These are phyloP conservation scores for Trypanosoma congolense DNA, from an alignment of 208 protist species.

Conservation along the genomic window DNA sequence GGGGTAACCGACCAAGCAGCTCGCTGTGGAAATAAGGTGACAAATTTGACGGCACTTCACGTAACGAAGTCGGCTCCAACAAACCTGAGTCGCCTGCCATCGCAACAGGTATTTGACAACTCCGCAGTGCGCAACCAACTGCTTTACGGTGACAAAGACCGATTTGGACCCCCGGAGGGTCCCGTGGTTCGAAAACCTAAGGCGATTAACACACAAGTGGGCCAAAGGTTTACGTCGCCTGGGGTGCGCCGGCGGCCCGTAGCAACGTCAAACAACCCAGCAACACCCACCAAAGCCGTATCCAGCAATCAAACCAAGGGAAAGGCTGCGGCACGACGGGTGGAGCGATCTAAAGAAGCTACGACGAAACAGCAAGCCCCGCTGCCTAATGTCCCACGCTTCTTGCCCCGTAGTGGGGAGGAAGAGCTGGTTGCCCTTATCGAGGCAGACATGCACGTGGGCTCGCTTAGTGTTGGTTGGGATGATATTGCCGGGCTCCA, in stretches of 20 bases:
- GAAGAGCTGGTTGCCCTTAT: constrained; percentile 81
- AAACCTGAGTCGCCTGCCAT: neutral
- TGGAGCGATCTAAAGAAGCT: neutral
- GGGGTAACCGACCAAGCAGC: neutral
- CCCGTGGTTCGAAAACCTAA: constrained; percentile 8
- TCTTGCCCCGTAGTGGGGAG: constrained; percentile 59
- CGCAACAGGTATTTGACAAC: neutral
- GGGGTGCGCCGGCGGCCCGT: neutral
- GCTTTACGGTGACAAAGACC: constrained; percentile 77
- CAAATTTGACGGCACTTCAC: neutral
- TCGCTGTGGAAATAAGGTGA: neutral
- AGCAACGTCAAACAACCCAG: neutral
- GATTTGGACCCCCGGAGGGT: constrained; percentile 62
- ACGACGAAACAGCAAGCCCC: constrained; percentile 11
- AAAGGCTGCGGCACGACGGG: constrained; percentile 10
- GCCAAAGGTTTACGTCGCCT: neutral
- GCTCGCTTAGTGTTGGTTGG: constrained; percentile 63
- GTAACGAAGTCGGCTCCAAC: neutral
- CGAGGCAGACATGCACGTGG: constrained; percentile 80
- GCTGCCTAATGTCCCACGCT: constrained; percentile 29
- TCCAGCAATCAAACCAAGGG: neutral
- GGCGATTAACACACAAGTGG: neutral
- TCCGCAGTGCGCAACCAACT: constrained; percentile 32
- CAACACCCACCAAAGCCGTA: neutral
- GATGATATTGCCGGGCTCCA: constrained; percentile 88